A percentile compares a stretch with the other conserved stretches of the same genome.
These are phyloP conservation scores for Choiromyces venosus DNA, from an alignment of 495 filamentous ascomycete species.

Conservation along the genomic window DNA sequence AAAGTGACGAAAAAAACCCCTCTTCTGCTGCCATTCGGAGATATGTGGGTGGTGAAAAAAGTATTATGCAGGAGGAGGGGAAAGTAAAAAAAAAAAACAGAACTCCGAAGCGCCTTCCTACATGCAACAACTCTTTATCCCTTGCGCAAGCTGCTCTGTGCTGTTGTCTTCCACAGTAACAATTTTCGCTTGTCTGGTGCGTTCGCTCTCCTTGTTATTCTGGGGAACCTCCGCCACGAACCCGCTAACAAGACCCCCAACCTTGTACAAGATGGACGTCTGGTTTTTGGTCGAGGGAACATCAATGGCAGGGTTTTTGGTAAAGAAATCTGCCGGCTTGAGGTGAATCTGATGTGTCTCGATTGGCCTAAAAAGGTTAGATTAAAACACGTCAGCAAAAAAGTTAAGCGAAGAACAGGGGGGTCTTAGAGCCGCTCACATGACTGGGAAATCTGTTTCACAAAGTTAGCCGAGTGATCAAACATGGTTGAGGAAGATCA, in stretches of 20 bases:
- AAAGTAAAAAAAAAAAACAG: slow-evolving; percentile 17
- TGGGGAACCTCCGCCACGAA: slow-evolving; percentile 33
- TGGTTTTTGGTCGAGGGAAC: slow-evolving; percentile 46
- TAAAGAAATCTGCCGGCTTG: slow-evolving; percentile 54
- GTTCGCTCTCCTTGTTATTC: slow-evolving; percentile 20
- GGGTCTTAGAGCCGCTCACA: slow-evolving; percentile 33
- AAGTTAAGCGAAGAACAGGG: slow-evolving; percentile 16
- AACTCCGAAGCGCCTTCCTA: slow-evolving; percentile 33
- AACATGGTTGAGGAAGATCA: background rate
- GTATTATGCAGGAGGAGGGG: slow-evolving; percentile 4
- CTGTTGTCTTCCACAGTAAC: slow-evolving; percentile 22
- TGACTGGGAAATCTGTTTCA: slow-evolving; percentile 55
- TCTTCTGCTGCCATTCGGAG: background rate
- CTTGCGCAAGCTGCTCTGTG: slow-evolving; percentile 19
- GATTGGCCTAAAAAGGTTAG: slow-evolving; percentile 44
- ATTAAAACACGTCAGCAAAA: slow-evolving; percentile 1
- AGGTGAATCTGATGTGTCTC: slow-evolving; percentile 57
- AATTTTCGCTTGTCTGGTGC: slow-evolving; percentile 26
- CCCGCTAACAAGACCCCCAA: slow-evolving; percentile 29
- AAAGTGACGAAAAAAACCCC: slow-evolving; percentile 18
- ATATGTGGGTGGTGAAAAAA: slow-evolving; percentile 2
- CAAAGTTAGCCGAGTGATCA: slow-evolving; percentile 21
- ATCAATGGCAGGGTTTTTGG: slow-evolving; percentile 52
- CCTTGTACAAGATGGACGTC: slow-evolving; percentile 36
- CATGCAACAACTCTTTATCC: slow-evolving; percentile 39